These are phyloP conservation scores for Cladosporium colombiae DNA, from an alignment of 2,329 filamentous ascomycete species.

Conservation along the genomic window DNA sequence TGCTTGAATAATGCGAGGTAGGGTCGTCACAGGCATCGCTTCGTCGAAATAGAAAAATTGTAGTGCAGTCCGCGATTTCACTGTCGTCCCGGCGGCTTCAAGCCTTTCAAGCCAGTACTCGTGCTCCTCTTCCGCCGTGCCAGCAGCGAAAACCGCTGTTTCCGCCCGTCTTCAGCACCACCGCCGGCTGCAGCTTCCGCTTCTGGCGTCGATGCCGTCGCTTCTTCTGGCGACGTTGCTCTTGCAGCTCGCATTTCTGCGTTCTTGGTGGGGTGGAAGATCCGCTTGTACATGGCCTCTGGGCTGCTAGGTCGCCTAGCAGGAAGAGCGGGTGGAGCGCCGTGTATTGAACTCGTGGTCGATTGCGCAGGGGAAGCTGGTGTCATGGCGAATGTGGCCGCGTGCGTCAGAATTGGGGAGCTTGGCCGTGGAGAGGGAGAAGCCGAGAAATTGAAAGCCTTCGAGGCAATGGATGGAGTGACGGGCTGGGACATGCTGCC, in stretches of 20 bases:
- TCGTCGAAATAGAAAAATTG: neutral
- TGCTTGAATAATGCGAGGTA: neutral
- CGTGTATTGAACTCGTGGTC: constrained; percentile 13
- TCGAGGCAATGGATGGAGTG: constrained; percentile 25
- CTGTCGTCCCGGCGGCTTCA: constrained; percentile 29
- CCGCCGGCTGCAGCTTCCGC: neutral
- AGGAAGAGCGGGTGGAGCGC: neutral
- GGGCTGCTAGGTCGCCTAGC: constrained; percentile 43
- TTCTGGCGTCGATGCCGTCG: neutral
- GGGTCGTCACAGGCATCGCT: too few species aligned
- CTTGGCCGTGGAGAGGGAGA: constrained; percentile 9
- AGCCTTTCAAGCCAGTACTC: constrained; percentile 33
- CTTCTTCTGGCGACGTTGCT: neutral
- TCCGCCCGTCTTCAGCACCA: neutral
- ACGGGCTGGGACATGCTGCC: constrained; percentile 35
- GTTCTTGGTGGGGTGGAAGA: constrained; percentile 39
- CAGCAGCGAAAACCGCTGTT: constrained; percentile 14
- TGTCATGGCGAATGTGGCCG: constrained; percentile 14
- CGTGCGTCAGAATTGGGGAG: constrained; percentile 10
- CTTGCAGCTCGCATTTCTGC: neutral
- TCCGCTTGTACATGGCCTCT: constrained; percentile 43
- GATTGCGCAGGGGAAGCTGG: constrained; percentile 1
- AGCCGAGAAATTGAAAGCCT: constrained; percentile 17
- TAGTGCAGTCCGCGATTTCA: neutral
- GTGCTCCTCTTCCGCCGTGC: constrained; percentile 30